A percentile compares a stretch with the other conserved stretches of the same genome.
Evolutionary conservation across 2,329 filamentous ascomycete genomes (phyloP).

Genomic region (Bretziella fagacearum): DNA sequence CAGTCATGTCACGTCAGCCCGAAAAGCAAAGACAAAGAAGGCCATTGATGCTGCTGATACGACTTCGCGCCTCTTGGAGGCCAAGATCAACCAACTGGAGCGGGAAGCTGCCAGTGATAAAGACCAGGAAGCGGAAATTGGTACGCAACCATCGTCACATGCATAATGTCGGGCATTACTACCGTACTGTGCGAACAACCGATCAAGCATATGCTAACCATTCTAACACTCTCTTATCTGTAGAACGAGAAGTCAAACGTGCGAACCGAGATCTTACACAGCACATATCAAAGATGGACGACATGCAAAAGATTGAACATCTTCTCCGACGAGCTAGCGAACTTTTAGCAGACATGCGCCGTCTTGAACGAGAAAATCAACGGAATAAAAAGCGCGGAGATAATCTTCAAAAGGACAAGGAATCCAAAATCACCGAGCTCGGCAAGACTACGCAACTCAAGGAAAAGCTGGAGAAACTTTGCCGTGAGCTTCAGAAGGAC

Average conservation of each 20-base stretch:
- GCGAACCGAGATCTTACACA: conserved; percentile 81
- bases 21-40: conserved; percentile 72
- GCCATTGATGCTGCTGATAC: conserved; percentile 66
- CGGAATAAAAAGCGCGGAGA: conserved; percentile 95
- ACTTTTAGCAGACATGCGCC: conserved; percentile 85
- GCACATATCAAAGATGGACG: conserved; percentile 79
- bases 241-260: conserved; percentile 86
- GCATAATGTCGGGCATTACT: background rate
- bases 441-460: conserved; percentile 83
- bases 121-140: conserved; percentile 90
- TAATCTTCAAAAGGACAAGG: conserved; percentile 90
- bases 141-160: conserved; percentile 31
- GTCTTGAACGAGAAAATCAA: conserved; percentile 78
- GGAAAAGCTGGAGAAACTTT: conserved; percentile 93
- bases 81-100: conserved; percentile 89
- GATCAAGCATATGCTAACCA: conserved; percentile 1
- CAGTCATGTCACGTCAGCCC: background rate
- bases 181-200: background rate
- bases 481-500: conserved; percentile 82
- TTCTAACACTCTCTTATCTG: background rate
- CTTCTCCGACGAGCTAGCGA: conserved; percentile 85
- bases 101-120: conserved; percentile 85
- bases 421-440: conserved; percentile 70
- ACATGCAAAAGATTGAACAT: conserved; percentile 78
- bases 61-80: conserved; percentile 74